A percentile compares a stretch with the other conserved stretches of the same genome.
Conservation (phyloP, 2,329 filamentous ascomycete genomes). For the Thelonectria blattea region DNA sequence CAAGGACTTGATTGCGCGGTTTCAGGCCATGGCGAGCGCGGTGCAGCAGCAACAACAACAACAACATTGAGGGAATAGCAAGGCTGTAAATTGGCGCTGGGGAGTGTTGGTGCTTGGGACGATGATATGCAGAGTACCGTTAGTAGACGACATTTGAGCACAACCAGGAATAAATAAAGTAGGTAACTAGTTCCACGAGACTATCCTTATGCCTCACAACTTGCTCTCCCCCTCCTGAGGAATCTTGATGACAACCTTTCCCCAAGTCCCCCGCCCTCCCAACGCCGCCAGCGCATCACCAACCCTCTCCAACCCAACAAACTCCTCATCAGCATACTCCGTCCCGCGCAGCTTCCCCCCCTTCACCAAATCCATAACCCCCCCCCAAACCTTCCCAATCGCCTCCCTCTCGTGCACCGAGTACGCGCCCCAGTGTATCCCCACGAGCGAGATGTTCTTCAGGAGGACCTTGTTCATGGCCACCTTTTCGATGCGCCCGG, state of each 20-base stretch:
- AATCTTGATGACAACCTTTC: conserved; percentile 91
- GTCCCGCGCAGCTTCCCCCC: conserved; percentile 82
- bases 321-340: conserved; percentile 81
- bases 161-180: not conserved
- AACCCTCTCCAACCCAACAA: conserved; percentile 81
- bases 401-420: conserved; percentile 72
- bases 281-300: conserved; percentile 78
- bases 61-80: conserved; percentile 6
- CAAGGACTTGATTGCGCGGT: conserved; percentile 71
- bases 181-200: too few species aligned
- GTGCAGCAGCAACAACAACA: conserved; percentile 31
- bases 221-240: conserved; percentile 69
- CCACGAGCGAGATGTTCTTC: conserved; percentile 91
- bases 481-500: conserved; percentile 80
- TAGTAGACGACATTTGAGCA: conserved; percentile 13
- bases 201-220: conserved; percentile 47
- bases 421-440: conserved; percentile 92
- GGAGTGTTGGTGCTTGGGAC: too few species aligned
- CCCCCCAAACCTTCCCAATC: conserved; percentile 78
- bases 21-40: conserved; percentile 47
- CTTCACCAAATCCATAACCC: conserved; percentile 78
- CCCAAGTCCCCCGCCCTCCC: conserved; percentile 86
- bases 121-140: not conserved
- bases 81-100: not conserved
- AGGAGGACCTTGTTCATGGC: conserved; percentile 90